Conservation (phyloP, 176 grass and related monocot genomes). For the Hsuehochloa calcarea region DNA sequence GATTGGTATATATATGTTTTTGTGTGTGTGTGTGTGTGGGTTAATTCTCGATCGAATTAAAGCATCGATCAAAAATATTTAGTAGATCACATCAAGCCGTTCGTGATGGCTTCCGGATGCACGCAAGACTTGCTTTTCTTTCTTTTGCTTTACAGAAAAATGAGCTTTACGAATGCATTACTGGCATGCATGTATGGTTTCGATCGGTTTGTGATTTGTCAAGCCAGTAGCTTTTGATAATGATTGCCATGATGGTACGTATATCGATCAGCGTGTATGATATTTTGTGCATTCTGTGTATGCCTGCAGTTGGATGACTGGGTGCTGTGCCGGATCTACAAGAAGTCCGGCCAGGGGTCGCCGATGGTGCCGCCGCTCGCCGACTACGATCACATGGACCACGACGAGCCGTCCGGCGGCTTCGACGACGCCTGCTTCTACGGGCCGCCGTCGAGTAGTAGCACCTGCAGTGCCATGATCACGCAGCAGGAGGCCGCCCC, state of each 20-base stretch:
- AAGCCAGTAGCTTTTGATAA: conserved; percentile 30
- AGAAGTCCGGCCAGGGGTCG: conserved; percentile 57
- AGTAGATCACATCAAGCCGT: background rate
- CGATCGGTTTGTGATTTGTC: background rate
- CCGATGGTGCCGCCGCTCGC: conserved; percentile 40
- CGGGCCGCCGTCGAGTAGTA: background rate
- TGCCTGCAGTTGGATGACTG: conserved; percentile 77
- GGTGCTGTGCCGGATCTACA: conserved; percentile 97
- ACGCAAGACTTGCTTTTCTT: background rate
- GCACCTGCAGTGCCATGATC: background rate
- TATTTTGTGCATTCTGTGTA: background rate
- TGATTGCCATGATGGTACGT: background rate
- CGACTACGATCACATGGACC: conserved; percentile 44
- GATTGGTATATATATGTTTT: too few species aligned
- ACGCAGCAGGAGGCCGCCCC: background rate
- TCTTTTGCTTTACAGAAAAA: background rate
- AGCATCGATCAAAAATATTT: background rate
- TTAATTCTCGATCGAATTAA: background rate
- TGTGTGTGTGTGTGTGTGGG: too few species aligned
- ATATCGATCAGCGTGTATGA: background rate
- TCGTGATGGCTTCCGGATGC: background rate
- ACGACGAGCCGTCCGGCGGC: conserved; percentile 36
- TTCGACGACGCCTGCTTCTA: conserved; percentile 11
- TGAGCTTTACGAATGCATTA: background rate
- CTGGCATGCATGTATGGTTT: background rate